Percentiles rank a stretch among this genome's conserved stretches.
phyloP scores from a whole-genome alignment of 2,329 filamentous ascomycete genomes.

The Cladosporium sp. region DNA sequence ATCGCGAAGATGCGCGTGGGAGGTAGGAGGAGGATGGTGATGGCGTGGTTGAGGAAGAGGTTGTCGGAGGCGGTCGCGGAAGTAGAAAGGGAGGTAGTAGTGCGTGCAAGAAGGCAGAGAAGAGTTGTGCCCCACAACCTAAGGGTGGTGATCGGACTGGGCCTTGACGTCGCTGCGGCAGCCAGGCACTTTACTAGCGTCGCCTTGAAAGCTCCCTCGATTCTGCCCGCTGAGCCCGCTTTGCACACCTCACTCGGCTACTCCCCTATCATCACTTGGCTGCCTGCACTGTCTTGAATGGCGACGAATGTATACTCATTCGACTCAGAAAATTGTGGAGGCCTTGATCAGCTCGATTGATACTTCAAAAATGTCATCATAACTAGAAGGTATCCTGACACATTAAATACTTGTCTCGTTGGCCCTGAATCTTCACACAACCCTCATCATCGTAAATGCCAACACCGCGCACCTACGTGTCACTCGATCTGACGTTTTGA shows the following conservation, averaged over 20 bases:
- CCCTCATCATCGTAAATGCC: neutral
- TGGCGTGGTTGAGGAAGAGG: conserved; percentile 5
- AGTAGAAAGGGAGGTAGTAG: conserved; percentile 16
- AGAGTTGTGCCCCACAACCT: conserved; percentile 30
- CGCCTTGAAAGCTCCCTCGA: neutral
- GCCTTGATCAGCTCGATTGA: neutral
- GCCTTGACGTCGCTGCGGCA: neutral
- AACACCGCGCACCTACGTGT: neutral
- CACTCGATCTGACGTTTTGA: neutral
- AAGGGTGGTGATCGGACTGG: conserved; percentile 1
- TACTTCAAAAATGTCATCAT: neutral
- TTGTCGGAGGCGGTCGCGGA: conserved; percentile 18
- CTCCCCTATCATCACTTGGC: neutral
- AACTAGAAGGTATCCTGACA: neutral
- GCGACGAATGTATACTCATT: neutral
- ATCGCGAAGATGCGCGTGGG: conserved; percentile 24
- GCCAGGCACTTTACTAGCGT: conserved; percentile 7
- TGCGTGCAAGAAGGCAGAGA: conserved; percentile 40
- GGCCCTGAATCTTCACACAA: neutral
- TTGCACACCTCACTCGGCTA: neutral
- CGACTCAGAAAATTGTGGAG: neutral
- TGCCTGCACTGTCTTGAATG: neutral
- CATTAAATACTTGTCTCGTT: neutral
- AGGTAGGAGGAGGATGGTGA: conserved; percentile 22
- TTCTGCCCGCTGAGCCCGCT: neutral